Percentiles rank a stretch among this genome's conserved stretches.
Evolutionary conservation across 352 stramenopile genomes (phyloP).

Genomic region (Globisporangium ultimum): DNA sequence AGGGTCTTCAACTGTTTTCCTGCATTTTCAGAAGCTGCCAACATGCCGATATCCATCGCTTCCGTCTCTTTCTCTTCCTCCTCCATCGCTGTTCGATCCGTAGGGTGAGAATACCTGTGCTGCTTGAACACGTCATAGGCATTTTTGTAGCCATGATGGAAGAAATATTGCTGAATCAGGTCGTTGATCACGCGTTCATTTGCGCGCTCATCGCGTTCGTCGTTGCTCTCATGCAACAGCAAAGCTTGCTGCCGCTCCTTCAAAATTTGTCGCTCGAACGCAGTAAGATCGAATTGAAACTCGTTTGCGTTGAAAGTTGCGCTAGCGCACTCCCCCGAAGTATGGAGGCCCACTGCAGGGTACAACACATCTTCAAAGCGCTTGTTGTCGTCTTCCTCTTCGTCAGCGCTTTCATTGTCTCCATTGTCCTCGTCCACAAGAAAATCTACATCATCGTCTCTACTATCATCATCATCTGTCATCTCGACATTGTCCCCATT

Average conservation of each 20-base stretch:
- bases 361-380: constrained; percentile 24
- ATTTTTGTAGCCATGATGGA: constrained; percentile 35
- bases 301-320: constrained; percentile 13
- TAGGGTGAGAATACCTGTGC: not conserved
- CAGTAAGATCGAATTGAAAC: constrained; percentile 46
- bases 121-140: constrained; percentile 26
- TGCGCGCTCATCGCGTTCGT: constrained; percentile 22
- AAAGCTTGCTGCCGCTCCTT: constrained; percentile 45
- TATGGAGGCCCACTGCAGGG: constrained; percentile 45
- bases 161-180: constrained; percentile 39
- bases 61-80: not conserved
- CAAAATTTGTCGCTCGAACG: constrained; percentile 42
- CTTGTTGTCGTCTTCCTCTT: not conserved
- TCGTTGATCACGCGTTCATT: constrained; percentile 32
- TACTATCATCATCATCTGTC: not conserved
- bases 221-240: constrained; percentile 9
- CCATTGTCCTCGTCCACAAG: constrained; percentile 8
- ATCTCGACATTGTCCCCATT: not conserved
- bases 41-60: not conserved
- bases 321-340: constrained; percentile 38
- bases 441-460: not conserved
- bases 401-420: not conserved
- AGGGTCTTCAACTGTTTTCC: too few relatives aligned
- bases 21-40: constrained; percentile 6
- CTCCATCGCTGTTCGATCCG: too few relatives aligned